Evolutionary conservation across 2,329 filamentous ascomycete species (phyloP).

Genomic region (Phaeosphaeria sp.): DNA sequence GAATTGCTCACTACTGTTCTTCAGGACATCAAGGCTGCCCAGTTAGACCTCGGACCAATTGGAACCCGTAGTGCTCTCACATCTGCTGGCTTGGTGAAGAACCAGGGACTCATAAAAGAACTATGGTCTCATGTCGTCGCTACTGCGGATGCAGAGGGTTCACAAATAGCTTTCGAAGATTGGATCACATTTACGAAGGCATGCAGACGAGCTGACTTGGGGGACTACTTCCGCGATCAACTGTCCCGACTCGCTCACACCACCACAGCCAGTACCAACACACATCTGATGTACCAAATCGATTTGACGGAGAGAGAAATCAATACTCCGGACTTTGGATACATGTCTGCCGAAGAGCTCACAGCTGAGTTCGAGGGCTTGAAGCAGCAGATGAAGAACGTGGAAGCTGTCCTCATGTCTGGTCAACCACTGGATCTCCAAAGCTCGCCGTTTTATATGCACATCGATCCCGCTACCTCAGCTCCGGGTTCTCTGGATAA

Average conservation of each 20-base stretch:
- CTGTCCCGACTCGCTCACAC: constrained; percentile 31
- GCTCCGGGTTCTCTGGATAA: constrained; percentile 32
- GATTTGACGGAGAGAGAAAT: constrained; percentile 5
- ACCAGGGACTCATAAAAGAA: constrained; percentile 34
- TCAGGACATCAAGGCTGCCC: constrained; percentile 28
- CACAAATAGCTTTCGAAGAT: constrained; percentile 30
- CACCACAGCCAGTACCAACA: constrained; percentile 18
- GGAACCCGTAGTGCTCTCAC: constrained; percentile 30
- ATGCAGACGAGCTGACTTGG: constrained; percentile 28
- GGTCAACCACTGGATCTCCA: constrained; percentile 44
- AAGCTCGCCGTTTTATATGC: constrained; percentile 45
- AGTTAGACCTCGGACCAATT: constrained; percentile 27
- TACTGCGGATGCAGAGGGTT: constrained; percentile 27
- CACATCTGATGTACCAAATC: constrained; percentile 12
- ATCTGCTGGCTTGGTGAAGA: constrained; percentile 35
- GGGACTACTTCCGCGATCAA: constrained; percentile 35
- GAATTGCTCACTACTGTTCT: constrained; percentile 31
- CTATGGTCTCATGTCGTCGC: constrained; percentile 37
- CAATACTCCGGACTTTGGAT: constrained; percentile 5
- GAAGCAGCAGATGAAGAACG: constrained; percentile 32
- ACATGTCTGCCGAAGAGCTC: constrained; percentile 25
- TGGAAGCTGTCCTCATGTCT: constrained; percentile 41
- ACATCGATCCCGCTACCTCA: constrained; percentile 33
- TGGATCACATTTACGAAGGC: constrained; percentile 45
- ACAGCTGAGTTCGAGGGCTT: constrained; percentile 24